Conservation (phyloP, 164 flowering plant species). For the Magnolia kwangsiensis region DNA sequence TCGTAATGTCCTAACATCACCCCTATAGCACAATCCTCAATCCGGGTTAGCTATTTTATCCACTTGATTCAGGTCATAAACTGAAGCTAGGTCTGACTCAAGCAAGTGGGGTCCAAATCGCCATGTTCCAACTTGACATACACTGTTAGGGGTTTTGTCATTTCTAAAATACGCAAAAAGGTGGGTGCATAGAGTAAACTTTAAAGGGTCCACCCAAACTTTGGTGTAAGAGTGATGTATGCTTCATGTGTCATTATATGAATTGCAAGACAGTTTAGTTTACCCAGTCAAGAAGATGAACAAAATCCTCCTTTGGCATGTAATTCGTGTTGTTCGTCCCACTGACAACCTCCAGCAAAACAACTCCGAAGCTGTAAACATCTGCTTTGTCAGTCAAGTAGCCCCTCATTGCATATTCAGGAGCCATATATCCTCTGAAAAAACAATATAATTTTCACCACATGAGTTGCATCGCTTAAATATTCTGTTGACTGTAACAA, state of each 20-base stretch:
- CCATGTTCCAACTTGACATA: not conserved
- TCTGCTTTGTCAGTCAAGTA: conserved; percentile 84
- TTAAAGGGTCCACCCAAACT: not conserved
- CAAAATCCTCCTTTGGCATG: conserved; percentile 45
- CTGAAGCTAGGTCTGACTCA: too few relatives aligned
- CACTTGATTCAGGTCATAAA: not conserved
- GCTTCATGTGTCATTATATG: not conserved
- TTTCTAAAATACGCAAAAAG: not conserved
- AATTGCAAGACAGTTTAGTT: conserved; percentile 4
- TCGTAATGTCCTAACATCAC: not conserved
- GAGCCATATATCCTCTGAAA: conserved; percentile 91
- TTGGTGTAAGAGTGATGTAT: not conserved
- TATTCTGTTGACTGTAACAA: too few relatives aligned
- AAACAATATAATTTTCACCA: not conserved
- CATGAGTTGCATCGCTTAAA: too few relatives aligned
- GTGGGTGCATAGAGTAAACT: not conserved
- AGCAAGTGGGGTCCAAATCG: too few relatives aligned
- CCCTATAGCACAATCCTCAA: not conserved
- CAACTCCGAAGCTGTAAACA: conserved; percentile 81
- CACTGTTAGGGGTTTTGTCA: not conserved
- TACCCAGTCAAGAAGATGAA: conserved; percentile 87
- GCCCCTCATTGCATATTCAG: conserved; percentile 88
- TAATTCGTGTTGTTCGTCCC: conserved; percentile 71
- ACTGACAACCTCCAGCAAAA: conserved; percentile 72
- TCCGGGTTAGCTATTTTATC: not conserved